Conservation (phyloP, 2,329 filamentous ascomycete genomes). For the Aspergillus costaricaensis region DNA sequence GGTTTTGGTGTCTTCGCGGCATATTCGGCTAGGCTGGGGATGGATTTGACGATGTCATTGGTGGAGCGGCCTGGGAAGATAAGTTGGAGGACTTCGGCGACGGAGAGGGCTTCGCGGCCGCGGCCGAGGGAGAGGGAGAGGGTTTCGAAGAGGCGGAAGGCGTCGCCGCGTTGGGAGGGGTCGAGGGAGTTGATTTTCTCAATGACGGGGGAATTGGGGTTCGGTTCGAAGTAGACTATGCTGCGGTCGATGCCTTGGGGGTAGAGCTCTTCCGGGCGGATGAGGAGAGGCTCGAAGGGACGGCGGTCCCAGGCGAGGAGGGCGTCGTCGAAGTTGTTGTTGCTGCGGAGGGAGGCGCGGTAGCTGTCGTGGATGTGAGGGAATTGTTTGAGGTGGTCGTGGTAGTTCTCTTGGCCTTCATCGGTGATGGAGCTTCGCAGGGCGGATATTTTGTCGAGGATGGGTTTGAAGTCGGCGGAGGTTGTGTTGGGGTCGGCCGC, state of each 20-base stretch:
- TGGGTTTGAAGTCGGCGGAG: constrained; percentile 21
- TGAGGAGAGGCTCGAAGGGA: constrained; percentile 67
- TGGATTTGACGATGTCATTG: constrained; percentile 34
- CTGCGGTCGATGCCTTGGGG: constrained; percentile 51
- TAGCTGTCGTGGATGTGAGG: constrained; percentile 55
- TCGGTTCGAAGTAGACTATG: constrained; percentile 38
- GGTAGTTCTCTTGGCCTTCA: not conserved
- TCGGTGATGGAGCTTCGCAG: constrained; percentile 13
- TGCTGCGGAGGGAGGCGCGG: constrained; percentile 39
- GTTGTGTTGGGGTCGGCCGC: constrained; percentile 27
- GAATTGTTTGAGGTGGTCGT: constrained; percentile 31
- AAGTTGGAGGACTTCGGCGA: constrained; percentile 30
- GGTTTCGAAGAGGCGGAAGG: constrained; percentile 29
- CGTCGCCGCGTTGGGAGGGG: constrained; percentile 14
- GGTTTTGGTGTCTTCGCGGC: constrained; percentile 31
- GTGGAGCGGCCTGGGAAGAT: constrained; percentile 34
- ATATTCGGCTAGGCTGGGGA: constrained; percentile 37
- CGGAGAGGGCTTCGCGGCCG: constrained; percentile 24
- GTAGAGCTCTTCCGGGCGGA: constrained; percentile 64
- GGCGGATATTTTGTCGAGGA: constrained; percentile 25
- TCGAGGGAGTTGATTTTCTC: constrained; percentile 23
- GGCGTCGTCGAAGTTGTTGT: constrained; percentile 49
- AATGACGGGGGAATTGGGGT: constrained; percentile 28
- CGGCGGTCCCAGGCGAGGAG: constrained; percentile 70
- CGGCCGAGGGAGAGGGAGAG: constrained; percentile 28